These are phyloP conservation scores for Hygrophila difformis DNA, from an alignment of 257 asterid species.

Conservation along the genomic window DNA sequence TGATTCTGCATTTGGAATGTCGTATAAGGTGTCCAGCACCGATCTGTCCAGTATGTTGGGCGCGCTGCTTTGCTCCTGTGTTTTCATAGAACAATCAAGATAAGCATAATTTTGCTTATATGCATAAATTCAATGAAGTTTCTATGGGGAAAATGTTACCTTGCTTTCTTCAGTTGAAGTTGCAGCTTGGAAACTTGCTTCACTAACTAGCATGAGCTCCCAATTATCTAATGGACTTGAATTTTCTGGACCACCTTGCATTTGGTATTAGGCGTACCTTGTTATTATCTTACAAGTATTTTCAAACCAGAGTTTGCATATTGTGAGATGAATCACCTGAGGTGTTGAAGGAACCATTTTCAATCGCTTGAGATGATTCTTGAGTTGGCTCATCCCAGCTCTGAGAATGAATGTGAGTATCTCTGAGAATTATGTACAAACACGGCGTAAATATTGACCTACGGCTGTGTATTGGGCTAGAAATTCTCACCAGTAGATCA, in stretches of 20 bases:
- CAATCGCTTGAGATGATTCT: constrained; percentile 30
- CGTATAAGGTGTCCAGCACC: constrained; percentile 52
- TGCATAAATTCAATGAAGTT: too few species aligned
- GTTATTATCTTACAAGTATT: not conserved
- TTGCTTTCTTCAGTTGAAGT: constrained; percentile 22
- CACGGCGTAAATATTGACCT: constrained; percentile 1
- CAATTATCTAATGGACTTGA: constrained; percentile 37
- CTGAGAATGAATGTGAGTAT: constrained; percentile 22
- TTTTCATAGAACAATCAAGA: not conserved
- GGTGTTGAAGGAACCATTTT: constrained; percentile 18
- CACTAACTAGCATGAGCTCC: constrained; percentile 59
- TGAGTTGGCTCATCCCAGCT: constrained; percentile 47
- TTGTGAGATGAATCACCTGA: constrained; percentile 33
- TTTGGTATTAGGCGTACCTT: constrained; percentile 5
- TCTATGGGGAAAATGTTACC: constrained; percentile 13
- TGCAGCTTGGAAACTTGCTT: constrained; percentile 19
- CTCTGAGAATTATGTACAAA: not conserved
- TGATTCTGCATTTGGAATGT: constrained; percentile 28
- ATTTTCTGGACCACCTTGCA: constrained; percentile 21
- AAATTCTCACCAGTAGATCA: constrained; percentile 51
- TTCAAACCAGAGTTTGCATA: not conserved
- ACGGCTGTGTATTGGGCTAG: not conserved
- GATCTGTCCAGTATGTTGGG: constrained; percentile 37
- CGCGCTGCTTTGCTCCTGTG: constrained; percentile 33
- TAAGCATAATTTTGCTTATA: not conserved